Conservation (phyloP, 2,329 filamentous ascomycete species). For the Pseudohalonectria lignicola region DNA sequence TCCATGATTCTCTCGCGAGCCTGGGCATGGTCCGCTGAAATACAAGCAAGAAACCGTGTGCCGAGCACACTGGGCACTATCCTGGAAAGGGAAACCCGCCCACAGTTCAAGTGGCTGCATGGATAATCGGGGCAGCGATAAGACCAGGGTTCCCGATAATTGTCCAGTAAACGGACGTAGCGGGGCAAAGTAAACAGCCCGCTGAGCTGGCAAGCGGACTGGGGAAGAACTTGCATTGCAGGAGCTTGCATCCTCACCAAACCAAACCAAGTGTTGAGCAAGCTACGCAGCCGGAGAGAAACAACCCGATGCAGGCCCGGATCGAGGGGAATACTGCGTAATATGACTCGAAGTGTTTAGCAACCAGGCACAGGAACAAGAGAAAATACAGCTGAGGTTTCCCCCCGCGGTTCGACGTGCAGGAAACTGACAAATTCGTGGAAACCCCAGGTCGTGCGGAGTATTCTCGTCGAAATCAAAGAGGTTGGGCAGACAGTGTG, state of each 20-base stretch:
- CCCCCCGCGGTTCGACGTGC: neutral
- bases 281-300: neutral
- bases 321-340: neutral
- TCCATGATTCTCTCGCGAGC: no score
- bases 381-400: neutral
- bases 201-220: neutral
- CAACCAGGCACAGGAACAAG: neutral
- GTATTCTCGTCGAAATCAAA: neutral
- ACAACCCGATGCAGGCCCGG: neutral
- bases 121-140: neutral
- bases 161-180: conserved; percentile 1
- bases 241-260: neutral
- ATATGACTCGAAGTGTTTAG: neutral
- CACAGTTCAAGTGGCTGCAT: no score
- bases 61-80: no score
- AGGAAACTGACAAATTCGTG: no score
- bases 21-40: no score
- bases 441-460: no score
- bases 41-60: no score
- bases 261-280: neutral
- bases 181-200: conserved; percentile 1
- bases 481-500: neutral
- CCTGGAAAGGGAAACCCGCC: no score
- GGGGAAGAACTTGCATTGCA: neutral
- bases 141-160: neutral